A percentile compares a stretch with the other conserved stretches of the same genome.
These are phyloP conservation scores for Pseudogymnoascus sp. DNA, from an alignment of 2,329 filamentous ascomycete species.

Conservation along the genomic window DNA sequence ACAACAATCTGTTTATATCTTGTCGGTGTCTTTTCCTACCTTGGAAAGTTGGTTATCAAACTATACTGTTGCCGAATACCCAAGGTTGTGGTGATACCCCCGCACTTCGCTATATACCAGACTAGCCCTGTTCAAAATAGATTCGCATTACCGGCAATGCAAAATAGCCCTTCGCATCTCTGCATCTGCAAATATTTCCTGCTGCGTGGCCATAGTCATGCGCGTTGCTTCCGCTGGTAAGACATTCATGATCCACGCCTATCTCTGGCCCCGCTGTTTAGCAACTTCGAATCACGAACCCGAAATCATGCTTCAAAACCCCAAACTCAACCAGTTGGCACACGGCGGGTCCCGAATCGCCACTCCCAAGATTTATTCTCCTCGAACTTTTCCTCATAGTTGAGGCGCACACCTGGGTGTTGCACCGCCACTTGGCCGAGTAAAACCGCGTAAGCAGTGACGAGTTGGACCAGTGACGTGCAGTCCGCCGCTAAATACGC, in stretches of 20 bases:
- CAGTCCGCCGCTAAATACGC: constrained; percentile 5
- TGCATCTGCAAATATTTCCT: background rate
- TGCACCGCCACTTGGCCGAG: constrained; percentile 1
- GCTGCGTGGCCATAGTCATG: background rate
- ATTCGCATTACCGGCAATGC: background rate
- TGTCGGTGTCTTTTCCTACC: too few relatives aligned
- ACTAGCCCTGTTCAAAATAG: background rate
- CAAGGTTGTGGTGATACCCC: background rate
- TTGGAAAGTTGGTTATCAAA: too few relatives aligned
- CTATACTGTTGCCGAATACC: too few relatives aligned
- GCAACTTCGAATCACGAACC: constrained; percentile 2
- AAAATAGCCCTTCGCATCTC: background rate
- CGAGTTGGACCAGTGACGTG: constrained; percentile 9
- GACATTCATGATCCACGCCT: background rate
- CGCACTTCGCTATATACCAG: background rate
- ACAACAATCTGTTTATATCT: background rate
- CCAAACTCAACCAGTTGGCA: background rate
- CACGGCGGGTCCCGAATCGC: background rate
- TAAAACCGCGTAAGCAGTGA: constrained; percentile 8
- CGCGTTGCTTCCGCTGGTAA: background rate
- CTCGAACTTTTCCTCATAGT: background rate
- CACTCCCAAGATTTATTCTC: background rate
- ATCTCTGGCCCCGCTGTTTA: background rate
- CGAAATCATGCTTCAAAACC: constrained; percentile 1
- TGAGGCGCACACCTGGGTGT: background rate